Base-by-base conservation (phyloP, 495 filamentous ascomycete genomes). In the Astrocystis sublimbata region DNA sequence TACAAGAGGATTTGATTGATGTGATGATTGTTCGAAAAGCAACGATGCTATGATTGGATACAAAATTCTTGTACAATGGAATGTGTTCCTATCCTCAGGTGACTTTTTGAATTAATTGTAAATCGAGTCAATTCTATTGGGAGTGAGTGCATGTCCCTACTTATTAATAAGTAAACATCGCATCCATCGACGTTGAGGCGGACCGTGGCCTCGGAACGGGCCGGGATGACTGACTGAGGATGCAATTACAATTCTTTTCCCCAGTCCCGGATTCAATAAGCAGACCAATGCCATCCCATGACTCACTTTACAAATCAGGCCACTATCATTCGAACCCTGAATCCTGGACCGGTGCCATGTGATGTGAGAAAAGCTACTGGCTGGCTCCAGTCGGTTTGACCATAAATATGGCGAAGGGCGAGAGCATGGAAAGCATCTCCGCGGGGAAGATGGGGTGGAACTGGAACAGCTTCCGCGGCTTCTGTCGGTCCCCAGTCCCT, bases 371-470 rank as follows among this genome's bases (percentile, higher is more conserved):
- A n/a, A n/a, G n/a, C n/a, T n/a, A n/a, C n/a, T n/a, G 51, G 26
- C 51, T 31, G 31, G 33, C 51, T 54, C 33, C 31, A 2, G 33
- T 38, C 40, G 31, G 51, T n/a, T n/a, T n/a, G n/a, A n/a, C n/a
- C n/a, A n/a, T n/a, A n/a, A n/a, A n/a, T n/a, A n/a, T n/a, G n/a
- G n/a, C n/a, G n/a, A n/a, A n/a, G n/a, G n/a, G n/a, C n/a, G n/a
- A n/a, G n/a, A n/a, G n/a, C n/a, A n/a, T n/a, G n/a, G n/a, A n/a
- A n/a, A n/a, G 40, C 54, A 57, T 57, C 54, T 57, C 54, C 54
- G 54, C 54, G 54, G 54, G 26, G 54, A 36, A 6, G 33, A 36
- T 13, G 46, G 46, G 23, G n/a, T n/a, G n/a, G n/a, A n/a, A n/a
- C n/a, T n/a, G n/a, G n/a, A n/a, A n/a, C n/a, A n/a, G n/a, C n/a